phyloP scores from a whole-genome alignment of 2,329 filamentous ascomycete genomes.

The Clathrospora elynae region DNA sequence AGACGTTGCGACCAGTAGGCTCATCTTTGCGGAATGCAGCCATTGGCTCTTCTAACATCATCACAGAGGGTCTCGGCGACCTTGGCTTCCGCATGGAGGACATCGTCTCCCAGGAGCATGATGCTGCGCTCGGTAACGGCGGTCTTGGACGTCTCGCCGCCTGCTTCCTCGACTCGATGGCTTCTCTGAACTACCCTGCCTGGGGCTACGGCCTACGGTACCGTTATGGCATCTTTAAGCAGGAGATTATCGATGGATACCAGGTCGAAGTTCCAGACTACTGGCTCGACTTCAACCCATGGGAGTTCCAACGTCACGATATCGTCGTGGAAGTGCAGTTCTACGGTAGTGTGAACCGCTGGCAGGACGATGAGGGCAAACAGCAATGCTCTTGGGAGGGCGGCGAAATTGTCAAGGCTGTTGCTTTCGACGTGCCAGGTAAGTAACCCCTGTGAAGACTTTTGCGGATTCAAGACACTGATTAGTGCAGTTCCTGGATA shows the following conservation, averaged over 20 bases:
- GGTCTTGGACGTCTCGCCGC: conserved; percentile 92
- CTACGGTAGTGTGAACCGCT: conserved; percentile 82
- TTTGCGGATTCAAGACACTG: conserved; percentile 10
- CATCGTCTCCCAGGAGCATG: conserved; percentile 90
- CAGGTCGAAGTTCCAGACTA: conserved; percentile 98
- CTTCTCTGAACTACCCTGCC: conserved; percentile 90
- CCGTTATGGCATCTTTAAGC: conserved; percentile 95
- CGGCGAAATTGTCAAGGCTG: conserved; percentile 87
- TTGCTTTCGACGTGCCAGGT: conserved; percentile 82
- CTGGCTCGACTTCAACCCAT: conserved; percentile 99
- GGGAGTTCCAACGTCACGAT: conserved; percentile 96
- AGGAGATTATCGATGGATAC: conserved; percentile 97
- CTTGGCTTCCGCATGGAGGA: conserved; percentile 98
- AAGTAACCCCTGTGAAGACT: conserved; percentile 9
- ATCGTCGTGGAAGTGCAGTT: conserved; percentile 97
- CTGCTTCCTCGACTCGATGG: conserved; percentile 95
- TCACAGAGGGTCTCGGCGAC: conserved; percentile 76
- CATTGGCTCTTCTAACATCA: conserved; percentile 18
- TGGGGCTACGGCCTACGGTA: conserved; percentile 98
- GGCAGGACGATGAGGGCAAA: conserved; percentile 74
- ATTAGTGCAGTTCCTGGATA: conserved; percentile 79
- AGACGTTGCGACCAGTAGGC: conserved; percentile 75
- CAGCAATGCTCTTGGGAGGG: conserved; percentile 80
- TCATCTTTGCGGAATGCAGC: neutral
- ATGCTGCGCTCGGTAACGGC: conserved; percentile 94